Evolutionary conservation across 805 yeast species (phyloP).

Genomic region (Cyberlindnera saturnus): DNA sequence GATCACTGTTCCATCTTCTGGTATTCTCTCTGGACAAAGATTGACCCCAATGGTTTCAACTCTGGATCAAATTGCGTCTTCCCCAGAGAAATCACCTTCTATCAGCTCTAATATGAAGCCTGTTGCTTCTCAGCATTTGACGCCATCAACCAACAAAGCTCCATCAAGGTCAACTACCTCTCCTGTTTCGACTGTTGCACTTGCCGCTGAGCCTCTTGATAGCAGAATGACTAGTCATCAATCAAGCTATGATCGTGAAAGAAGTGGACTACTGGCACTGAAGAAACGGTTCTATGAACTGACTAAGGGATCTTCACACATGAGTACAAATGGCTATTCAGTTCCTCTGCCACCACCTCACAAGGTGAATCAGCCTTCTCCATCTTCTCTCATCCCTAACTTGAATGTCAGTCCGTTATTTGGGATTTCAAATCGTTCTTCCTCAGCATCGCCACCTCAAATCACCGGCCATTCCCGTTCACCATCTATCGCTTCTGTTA

Average conservation of each 20-base stretch:
- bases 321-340: not conserved
- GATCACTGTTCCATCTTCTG: not conserved
- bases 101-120: not conserved
- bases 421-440: not conserved
- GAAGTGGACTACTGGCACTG: conserved; percentile 1
- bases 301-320: not conserved
- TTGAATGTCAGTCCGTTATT: conserved; percentile 1
- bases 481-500: not conserved
- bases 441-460: not conserved
- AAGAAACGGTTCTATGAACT: conserved; percentile 5
- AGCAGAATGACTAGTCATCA: not conserved
- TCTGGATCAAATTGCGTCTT: not conserved
- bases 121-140: not conserved
- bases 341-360: conserved; percentile 16
- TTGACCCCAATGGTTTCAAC: not conserved
- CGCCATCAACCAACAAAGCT: not conserved
- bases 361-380: conserved; percentile 5
- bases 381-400: conserved; percentile 11
- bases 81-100: not conserved
- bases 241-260: conserved; percentile 3
- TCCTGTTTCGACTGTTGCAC: not conserved
- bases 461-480: not conserved
- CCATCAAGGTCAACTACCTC: not conserved
- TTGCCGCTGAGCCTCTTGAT: not conserved
- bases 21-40: not conserved